Percentiles rank a stretch among this genome's conserved stretches.
phyloP scores from a whole-genome alignment of 2,329 filamentous ascomycete species.

The Ophiobolus disseminans region DNA sequence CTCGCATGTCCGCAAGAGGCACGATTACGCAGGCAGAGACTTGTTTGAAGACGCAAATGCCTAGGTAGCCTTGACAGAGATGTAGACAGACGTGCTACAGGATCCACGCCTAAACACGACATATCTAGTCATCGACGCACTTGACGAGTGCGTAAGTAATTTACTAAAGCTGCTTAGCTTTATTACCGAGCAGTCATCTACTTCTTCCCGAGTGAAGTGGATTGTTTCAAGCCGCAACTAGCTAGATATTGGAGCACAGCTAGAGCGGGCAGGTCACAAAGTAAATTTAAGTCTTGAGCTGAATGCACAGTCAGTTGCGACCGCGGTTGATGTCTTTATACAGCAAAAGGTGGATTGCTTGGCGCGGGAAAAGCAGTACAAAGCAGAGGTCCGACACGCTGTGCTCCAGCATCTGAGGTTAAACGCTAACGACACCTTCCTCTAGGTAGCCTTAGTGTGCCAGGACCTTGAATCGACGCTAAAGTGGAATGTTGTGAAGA shows the following conservation, averaged over 20 bases:
- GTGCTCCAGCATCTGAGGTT: slow-evolving; percentile 25
- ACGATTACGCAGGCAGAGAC: slow-evolving; percentile 22
- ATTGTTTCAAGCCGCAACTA: slow-evolving; percentile 25
- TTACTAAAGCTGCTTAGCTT: slow-evolving; percentile 9
- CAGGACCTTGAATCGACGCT: slow-evolving; percentile 36
- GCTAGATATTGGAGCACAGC: slow-evolving; percentile 41
- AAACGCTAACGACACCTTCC: slow-evolving; percentile 51
- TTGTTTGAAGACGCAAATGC: slow-evolving; percentile 43
- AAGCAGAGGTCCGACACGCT: slow-evolving; percentile 47
- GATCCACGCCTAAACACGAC: slow-evolving; percentile 29
- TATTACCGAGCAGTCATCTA: slow-evolving; percentile 2
- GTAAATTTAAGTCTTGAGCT: slow-evolving; percentile 43
- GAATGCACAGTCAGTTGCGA: slow-evolving; percentile 42
- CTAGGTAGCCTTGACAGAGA: slow-evolving; percentile 17
- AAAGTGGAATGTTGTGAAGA: slow-evolving; percentile 16
- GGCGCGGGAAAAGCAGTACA: slow-evolving; percentile 27
- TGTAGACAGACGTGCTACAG: slow-evolving; percentile 52
- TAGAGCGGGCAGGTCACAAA: slow-evolving; percentile 32
- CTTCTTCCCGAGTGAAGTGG: slow-evolving; percentile 17
- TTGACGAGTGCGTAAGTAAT: slow-evolving; percentile 14
- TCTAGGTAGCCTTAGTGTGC: slow-evolving; percentile 35
- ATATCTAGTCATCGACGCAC: slow-evolving; percentile 15
- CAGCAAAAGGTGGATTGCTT: slow-evolving; percentile 42
- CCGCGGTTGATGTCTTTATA: slow-evolving; percentile 51
- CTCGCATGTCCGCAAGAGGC: slow-evolving; percentile 26